Evolutionary conservation across 495 filamentous ascomycete genomes (phyloP), one percentile per base, ranked within the genome.

Genomic region (Penicillium atrosanguineum): DNA sequence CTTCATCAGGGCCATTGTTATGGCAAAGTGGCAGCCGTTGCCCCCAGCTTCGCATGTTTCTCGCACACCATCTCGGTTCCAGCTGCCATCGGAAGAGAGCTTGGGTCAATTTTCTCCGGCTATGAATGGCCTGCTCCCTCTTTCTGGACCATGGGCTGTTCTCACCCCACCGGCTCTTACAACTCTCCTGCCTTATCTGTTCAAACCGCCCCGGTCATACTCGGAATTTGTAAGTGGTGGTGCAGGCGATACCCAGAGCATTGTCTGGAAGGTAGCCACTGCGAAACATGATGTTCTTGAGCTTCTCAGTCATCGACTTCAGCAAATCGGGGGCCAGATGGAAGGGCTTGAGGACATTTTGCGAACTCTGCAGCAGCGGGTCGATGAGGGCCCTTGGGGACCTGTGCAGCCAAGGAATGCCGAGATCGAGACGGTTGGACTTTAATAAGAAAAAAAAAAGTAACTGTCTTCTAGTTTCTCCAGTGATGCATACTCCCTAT

Each of bases 211-310:
- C 12, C 75, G 80, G 23, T 78, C 75, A 3, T 84, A 82, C 42
- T 72, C 77, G 19, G 82, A 81, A 29, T 76, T 84, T 41, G 81
- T 84, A 0, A 79, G 81, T 14, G 82, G 82, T 21, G 77, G 78
- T 18, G 73, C 76, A 3, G 82, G 80, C 1, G 83, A 85, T 53
- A 64, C 77, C 12, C 80, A 86, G 54, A 80, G 73, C 57, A 73
- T 77, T 0, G 79, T 82, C 6, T 87, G 82, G 72, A 75, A 79
- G 54, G 70, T 87, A 39, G 83, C 81, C 5, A 76, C 71, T 19
- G 80, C 80, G 3, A 86, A 85, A 59, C 80, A 80, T 57, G 82
- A 81, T 46, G 80, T 79, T 4, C 54, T 86, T 34, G 73, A 73
- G 3, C 68, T 69, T 15, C 59, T 87, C 25, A 61, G 76, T 43